Conservation (phyloP, 768 basidiomycete genomes). For the Boletellus sp. region DNA sequence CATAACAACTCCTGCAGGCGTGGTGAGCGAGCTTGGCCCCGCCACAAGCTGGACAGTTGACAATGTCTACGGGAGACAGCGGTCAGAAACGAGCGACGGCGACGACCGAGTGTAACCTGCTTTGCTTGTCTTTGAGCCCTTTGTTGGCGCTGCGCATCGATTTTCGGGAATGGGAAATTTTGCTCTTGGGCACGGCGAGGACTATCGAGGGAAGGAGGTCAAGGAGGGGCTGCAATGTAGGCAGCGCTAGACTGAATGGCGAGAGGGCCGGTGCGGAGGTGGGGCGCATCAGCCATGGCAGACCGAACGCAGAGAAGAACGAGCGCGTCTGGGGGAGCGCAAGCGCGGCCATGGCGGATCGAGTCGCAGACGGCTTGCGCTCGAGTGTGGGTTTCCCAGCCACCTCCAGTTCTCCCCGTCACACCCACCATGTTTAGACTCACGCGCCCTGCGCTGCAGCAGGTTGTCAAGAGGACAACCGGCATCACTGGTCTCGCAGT, state of each 20-base stretch:
- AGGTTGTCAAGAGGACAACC: slow-evolving; percentile 70
- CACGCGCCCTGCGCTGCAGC: slow-evolving; percentile 67
- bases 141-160: slow-evolving; percentile 95
- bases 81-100: slow-evolving; percentile 4
- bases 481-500: slow-evolving; percentile 82
- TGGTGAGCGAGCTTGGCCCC: slow-evolving; percentile 85
- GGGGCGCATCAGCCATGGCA: slow-evolving; percentile 24
- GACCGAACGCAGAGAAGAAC: slow-evolving; percentile 20
- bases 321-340: slow-evolving; percentile 33
- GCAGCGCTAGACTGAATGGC: slow-evolving; percentile 36
- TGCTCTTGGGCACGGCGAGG: slow-evolving; percentile 92
- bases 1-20: slow-evolving; percentile 77
- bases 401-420: slow-evolving; percentile 14
- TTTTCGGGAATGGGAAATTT: slow-evolving; percentile 89
- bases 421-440: slow-evolving; percentile 63
- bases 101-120: slow-evolving; percentile 37
- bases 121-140: slow-evolving; percentile 89
- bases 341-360: slow-evolving; percentile 38
- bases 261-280: slow-evolving; percentile 21
- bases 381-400: slow-evolving; percentile 1
- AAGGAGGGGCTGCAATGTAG: slow-evolving; percentile 44
- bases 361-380: not conserved
- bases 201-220: slow-evolving; percentile 87
- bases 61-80: slow-evolving; percentile 58
- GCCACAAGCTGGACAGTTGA: slow-evolving; percentile 88